phyloP scores from a whole-genome alignment of 1,284 basidiomycete genomes.

The Blastosporella zonata region DNA sequence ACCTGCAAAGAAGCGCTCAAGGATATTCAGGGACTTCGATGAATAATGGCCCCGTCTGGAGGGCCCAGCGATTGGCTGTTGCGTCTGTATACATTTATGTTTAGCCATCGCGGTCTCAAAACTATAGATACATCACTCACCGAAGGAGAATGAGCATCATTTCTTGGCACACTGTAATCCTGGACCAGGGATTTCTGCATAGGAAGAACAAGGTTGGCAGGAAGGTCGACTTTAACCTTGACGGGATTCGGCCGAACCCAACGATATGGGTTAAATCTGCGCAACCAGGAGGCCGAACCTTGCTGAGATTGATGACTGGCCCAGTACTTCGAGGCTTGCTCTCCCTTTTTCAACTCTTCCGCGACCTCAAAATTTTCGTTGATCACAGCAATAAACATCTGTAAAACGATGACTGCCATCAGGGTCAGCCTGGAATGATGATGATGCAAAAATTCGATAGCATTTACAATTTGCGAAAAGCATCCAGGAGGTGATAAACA shows the following conservation, averaged over 20 bases:
- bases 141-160: slow-evolving; percentile 26
- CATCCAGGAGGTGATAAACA: slow-evolving; percentile 87
- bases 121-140: slow-evolving; percentile 22
- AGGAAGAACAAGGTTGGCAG: slow-evolving; percentile 70
- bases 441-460: background rate
- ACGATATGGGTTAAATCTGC: slow-evolving; percentile 85
- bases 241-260: slow-evolving; percentile 77
- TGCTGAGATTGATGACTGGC: slow-evolving; percentile 52
- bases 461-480: slow-evolving; percentile 90
- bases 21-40: slow-evolving; percentile 52
- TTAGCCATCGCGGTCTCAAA: background rate
- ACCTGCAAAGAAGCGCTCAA: slow-evolving; percentile 69
- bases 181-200: slow-evolving; percentile 75
- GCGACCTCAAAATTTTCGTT: slow-evolving; percentile 96
- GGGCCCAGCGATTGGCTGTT: slow-evolving; percentile 21
- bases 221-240: slow-evolving; percentile 68
- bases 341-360: slow-evolving; percentile 85
- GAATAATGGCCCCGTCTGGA: slow-evolving; percentile 45
- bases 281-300: slow-evolving; percentile 67
- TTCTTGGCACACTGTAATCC: slow-evolving; percentile 46
- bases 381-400: slow-evolving; percentile 99
- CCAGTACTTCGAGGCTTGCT: slow-evolving; percentile 75
- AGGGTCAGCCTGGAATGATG: slow-evolving; percentile 13
- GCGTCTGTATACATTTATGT: slow-evolving; percentile 19
- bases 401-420: slow-evolving; percentile 83